Conservation (phyloP, 805 yeast genomes). For the Pichia deserticola region DNA sequence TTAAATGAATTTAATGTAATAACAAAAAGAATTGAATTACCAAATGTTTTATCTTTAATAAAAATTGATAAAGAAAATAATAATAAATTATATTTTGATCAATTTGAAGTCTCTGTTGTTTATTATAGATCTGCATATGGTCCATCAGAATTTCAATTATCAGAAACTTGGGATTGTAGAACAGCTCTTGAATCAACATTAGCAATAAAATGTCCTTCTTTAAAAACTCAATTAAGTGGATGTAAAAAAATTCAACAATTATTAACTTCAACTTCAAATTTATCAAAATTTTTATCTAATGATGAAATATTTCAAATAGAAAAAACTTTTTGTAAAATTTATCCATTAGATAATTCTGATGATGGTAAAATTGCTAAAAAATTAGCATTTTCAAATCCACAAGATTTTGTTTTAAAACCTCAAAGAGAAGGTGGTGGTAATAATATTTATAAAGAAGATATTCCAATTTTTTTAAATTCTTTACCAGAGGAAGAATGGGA, state of each 20-base stretch:
- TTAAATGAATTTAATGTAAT: conserved; percentile 47
- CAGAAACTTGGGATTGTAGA: conserved; percentile 73
- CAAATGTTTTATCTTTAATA: conserved; percentile 43
- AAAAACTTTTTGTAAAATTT: conserved; percentile 72
- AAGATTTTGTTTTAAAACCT: conserved; percentile 81
- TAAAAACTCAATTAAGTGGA: conserved; percentile 86
- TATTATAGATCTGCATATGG: conserved; percentile 88
- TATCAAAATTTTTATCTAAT: conserved; percentile 35
- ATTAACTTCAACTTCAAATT: conserved; percentile 47
- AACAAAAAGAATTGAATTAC: conserved; percentile 61
- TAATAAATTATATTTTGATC: conserved; percentile 45
- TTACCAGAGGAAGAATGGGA: conserved; percentile 72
- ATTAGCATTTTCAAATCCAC: conserved; percentile 62
- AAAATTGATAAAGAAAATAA: conserved; percentile 34
- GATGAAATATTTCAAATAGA: conserved; percentile 23
- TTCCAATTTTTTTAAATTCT: conserved; percentile 59
- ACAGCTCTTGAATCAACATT: conserved; percentile 58
- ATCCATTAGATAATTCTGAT: conserved; percentile 71
- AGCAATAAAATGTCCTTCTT: conserved; percentile 89
- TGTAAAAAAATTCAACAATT: conserved; percentile 91
- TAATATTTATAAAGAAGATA: conserved; percentile 80
- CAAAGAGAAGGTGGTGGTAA: conserved; percentile 99
- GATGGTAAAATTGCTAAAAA: conserved; percentile 56
- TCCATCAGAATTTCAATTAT: conserved; percentile 67
- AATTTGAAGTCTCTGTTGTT: conserved; percentile 76